Conservation (phyloP, 495 filamentous ascomycete genomes). For the Talaromyces trachyspermus region DNA sequence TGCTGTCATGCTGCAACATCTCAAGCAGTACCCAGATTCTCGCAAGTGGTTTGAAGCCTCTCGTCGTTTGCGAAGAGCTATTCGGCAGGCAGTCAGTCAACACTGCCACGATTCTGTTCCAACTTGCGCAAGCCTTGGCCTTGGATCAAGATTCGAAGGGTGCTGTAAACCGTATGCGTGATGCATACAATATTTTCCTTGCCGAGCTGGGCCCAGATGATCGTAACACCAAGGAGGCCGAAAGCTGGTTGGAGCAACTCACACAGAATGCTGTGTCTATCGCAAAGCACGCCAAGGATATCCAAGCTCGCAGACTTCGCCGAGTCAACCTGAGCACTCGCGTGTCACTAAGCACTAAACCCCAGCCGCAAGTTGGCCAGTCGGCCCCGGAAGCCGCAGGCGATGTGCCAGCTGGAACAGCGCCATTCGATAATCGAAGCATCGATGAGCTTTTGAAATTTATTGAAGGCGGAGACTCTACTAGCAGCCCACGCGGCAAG, state of each 20-base stretch:
- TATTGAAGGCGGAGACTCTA: slow-evolving; percentile 69
- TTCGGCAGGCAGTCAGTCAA: slow-evolving; percentile 84
- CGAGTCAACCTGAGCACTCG: slow-evolving; percentile 51
- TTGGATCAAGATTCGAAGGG: slow-evolving; percentile 86
- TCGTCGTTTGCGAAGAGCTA: slow-evolving; percentile 76
- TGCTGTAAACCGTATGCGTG: slow-evolving; percentile 85
- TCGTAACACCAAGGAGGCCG: slow-evolving; percentile 90
- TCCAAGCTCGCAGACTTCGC: slow-evolving; percentile 62
- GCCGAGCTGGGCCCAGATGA: slow-evolving; percentile 75
- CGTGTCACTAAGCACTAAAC: slow-evolving; percentile 42
- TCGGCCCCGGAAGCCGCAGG: slow-evolving; percentile 36
- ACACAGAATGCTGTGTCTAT: slow-evolving; percentile 90
- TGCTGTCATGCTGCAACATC: slow-evolving; percentile 93
- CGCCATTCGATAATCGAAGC: slow-evolving; percentile 58
- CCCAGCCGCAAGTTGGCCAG: slow-evolving; percentile 50
- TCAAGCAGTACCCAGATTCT: slow-evolving; percentile 87
- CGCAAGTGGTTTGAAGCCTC: slow-evolving; percentile 93
- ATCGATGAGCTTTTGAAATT: slow-evolving; percentile 83
- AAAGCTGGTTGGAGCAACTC: slow-evolving; percentile 92
- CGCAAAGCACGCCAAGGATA: slow-evolving; percentile 84
- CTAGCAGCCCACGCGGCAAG: slow-evolving; percentile 47
- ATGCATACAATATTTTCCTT: slow-evolving; percentile 93
- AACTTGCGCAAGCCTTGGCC: slow-evolving; percentile 89
- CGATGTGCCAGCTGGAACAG: slow-evolving; percentile 22
- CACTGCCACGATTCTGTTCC: slow-evolving; percentile 93